Base-by-base conservation (phyloP, 768 basidiomycete species). In the Clavaria fumosa region DNA sequence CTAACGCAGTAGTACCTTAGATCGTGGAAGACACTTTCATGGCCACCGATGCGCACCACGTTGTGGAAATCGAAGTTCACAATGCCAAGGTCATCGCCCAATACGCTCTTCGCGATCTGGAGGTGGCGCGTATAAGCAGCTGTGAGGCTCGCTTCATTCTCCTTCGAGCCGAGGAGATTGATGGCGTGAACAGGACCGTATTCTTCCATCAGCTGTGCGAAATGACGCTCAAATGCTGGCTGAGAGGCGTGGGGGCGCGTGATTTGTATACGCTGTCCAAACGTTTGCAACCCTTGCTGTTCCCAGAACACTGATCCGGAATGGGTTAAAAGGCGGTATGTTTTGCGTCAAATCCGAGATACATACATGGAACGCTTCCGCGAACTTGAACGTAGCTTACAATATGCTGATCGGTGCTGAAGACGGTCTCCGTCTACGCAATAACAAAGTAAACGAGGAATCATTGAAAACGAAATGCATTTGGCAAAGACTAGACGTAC, bases 51-150 rank as follows among this genome's bases (percentile, higher is more conserved):
- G 48, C 70, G 66, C 18, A 91, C 85, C 5, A 73, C 70, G 37
- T 75, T 72, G 51, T 99, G 95, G 53, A 99, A 99, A 58, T 99
- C 95, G 48, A 86, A 97, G 46, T 85, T 75, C 0, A 90, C 90
- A 26, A 93, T 77, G 14, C 70, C 64, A 35, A 89, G 66, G 27
- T 75, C 68, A 40, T 83, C 75, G 10, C 72, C 74, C 46, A 78
- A 69, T 6, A 65, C 67, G 23, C 60, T 62, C 15, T 66, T 67
- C 20, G 83, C 75, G 40, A 70, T 67, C 43, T 70, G 67, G 35
- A 97, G 62, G 56, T 93, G 89, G 22, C 77, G 71, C 18, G 67
- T 73, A 53, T 96, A 99, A 10, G 89, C 78, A 20, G 66, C 60
- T 2, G 90, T 84, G 36, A 99, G 64, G 23, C 69, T 73, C 3